Percentiles rank a stretch among this genome's conserved stretches.
These are phyloP conservation scores for Rhizopogon vesiculosus DNA, from an alignment of 768 basidiomycete genomes.

Conservation along the genomic window DNA sequence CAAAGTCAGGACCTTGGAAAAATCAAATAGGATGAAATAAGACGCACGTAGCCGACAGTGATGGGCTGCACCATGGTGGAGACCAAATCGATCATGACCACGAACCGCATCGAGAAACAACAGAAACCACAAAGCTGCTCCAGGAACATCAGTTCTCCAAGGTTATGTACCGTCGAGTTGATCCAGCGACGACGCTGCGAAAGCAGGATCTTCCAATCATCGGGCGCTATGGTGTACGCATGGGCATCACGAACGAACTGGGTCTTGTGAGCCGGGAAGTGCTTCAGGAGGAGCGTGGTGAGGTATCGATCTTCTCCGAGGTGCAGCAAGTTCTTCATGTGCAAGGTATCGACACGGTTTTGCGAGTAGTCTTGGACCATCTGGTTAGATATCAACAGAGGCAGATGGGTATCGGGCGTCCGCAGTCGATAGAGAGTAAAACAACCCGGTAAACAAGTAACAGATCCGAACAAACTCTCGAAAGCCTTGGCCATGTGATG, in stretches of 20 bases:
- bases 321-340: slow-evolving; percentile 97
- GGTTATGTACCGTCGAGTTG: slow-evolving; percentile 97
- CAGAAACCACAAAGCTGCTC: slow-evolving; percentile 95
- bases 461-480: slow-evolving; percentile 93
- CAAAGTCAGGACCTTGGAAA: not conserved
- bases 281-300: slow-evolving; percentile 91
- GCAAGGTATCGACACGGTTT: slow-evolving; percentile 93
- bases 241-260: slow-evolving; percentile 94
- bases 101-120: slow-evolving; percentile 98
- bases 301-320: slow-evolving; percentile 99
- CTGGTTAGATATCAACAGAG: slow-evolving; percentile 86
- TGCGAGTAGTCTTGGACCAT: slow-evolving; percentile 92
- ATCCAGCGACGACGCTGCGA: slow-evolving; percentile 99
- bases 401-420: slow-evolving; percentile 93
- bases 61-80: slow-evolving; percentile 84
- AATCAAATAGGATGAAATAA: not conserved
- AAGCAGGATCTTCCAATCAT: slow-evolving; percentile 89
- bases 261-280: slow-evolving; percentile 92
- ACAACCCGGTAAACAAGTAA: slow-evolving; percentile 98
- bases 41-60: slow-evolving; percentile 82
- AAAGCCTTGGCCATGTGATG: slow-evolving; percentile 99
- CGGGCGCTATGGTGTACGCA: slow-evolving; percentile 92
- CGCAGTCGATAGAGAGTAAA: slow-evolving; percentile 96
- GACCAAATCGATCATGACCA: slow-evolving; percentile 94
- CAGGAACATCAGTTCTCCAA: slow-evolving; percentile 88